These are phyloP conservation scores for Nemania abortiva DNA, from an alignment of 2,329 filamentous ascomycete genomes.

Conservation along the genomic window DNA sequence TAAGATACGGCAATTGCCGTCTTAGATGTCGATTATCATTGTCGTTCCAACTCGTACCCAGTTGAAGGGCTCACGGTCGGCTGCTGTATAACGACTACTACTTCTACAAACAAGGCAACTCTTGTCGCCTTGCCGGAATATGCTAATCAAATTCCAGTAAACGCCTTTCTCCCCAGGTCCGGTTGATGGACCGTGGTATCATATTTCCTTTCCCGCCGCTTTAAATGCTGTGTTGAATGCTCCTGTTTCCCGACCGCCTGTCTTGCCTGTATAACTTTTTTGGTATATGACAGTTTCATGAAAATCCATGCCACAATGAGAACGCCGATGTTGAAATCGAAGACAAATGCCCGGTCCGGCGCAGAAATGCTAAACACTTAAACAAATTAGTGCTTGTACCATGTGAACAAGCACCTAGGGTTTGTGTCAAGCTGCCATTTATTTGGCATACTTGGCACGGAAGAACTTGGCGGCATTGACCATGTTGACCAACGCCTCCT, in stretches of 20 bases:
- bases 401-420: conserved; percentile 37
- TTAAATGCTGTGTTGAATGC: conserved; percentile 55
- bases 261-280: conserved; percentile 51
- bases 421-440: conserved; percentile 49
- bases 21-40: conserved; percentile 38
- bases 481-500: conserved; percentile 95
- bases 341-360: conserved; percentile 50
- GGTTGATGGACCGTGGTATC: conserved; percentile 55
- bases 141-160: conserved; percentile 49
- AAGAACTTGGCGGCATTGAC: conserved; percentile 97
- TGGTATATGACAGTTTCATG: conserved; percentile 49
- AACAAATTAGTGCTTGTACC: conserved; percentile 46
- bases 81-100: conserved; percentile 42
- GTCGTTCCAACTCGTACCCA: conserved; percentile 42
- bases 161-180: conserved; percentile 51
- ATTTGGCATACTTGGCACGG: conserved; percentile 87
- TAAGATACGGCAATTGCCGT: conserved; percentile 22
- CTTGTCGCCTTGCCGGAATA: conserved; percentile 43
- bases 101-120: conserved; percentile 47
- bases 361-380: conserved; percentile 52
- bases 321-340: conserved; percentile 73
- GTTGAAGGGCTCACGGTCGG: conserved; percentile 48
- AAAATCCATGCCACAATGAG: conserved; percentile 49
- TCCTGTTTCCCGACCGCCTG: conserved; percentile 48
- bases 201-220: conserved; percentile 49